Evolutionary conservation across 1,284 basidiomycete genomes (phyloP).

Genomic region (Cryptococcus depauperatus): DNA sequence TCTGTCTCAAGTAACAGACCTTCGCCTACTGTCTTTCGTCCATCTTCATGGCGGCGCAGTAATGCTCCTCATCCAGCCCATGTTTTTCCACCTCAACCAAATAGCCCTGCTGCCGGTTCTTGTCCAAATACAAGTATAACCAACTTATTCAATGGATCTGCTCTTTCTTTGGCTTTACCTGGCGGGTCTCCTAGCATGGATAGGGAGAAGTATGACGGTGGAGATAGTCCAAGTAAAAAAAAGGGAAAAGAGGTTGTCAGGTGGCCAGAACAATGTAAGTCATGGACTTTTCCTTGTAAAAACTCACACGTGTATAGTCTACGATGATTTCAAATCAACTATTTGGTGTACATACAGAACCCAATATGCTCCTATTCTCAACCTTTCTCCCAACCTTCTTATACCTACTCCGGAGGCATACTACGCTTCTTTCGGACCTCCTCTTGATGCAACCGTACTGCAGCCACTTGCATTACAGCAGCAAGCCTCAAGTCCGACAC

Average conservation of each 20-base stretch:
- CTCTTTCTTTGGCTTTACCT: constrained; percentile 24
- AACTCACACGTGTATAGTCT: constrained; percentile 54
- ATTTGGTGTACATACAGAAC: constrained; percentile 91
- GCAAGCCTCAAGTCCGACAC: constrained; percentile 4
- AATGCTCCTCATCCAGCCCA: background rate
- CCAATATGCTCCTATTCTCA: constrained; percentile 73
- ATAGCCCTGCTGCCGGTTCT: background rate
- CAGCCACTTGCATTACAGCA: background rate
- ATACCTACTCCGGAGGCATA: constrained; percentile 40
- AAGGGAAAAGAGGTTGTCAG: constrained; percentile 30
- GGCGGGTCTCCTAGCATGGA: constrained; percentile 21
- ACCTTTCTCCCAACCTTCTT: constrained; percentile 42
- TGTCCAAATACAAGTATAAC: constrained; percentile 27
- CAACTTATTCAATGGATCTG: constrained; percentile 40
- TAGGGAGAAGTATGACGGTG: background rate
- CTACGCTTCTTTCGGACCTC: constrained; percentile 48
- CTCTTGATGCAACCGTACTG: constrained; percentile 45
- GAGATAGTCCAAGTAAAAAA: constrained; percentile 30
- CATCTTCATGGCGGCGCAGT: background rate
- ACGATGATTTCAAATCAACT: constrained; percentile 77
- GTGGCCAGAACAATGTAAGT: constrained; percentile 45
- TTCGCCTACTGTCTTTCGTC: background rate
- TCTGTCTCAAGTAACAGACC: background rate
- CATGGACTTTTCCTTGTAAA: background rate
- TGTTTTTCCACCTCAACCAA: background rate